Base-by-base conservation (phyloP, 371 early-diverging fungal species). In the Lichtheimia corymbifera region DNA sequence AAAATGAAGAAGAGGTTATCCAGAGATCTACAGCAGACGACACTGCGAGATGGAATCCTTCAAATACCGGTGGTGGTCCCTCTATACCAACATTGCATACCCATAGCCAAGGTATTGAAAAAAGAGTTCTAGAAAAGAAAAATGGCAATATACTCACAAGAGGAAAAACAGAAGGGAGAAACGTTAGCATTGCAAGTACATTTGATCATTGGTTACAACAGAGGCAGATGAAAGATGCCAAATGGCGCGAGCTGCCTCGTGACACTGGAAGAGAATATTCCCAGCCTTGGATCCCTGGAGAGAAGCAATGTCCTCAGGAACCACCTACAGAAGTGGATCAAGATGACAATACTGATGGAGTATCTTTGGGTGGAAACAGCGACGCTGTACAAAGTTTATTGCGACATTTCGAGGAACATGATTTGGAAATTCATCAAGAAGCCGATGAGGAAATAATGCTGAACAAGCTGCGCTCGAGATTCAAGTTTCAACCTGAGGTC, bases 401-500 rank as follows among this genome's bases (percentile, higher is more conserved):
- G 11, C 35, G 35, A 6, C 35, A 35, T 35, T 35, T 35, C 9
- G 35, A 35, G 35, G 35, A 35, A 35, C 35, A 35, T 35, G 35
- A 35, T 35, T 35, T 35, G 35, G 35, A 35, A 11, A 6, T 35
- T 9, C 35, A 35, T 11, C 35, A 35, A 35, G 35, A 35, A 47
- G 4, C 47, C 0, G 47, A 18, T 22, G 17, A 47, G 1, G 22
- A 22, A 11, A 13, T 11, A 18, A 22, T 22, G 22, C 17, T 47
- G 47, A 22, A 47, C 11, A 5, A 22, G 22, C 44, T 22, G 22
- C 28, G 22, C 22, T 13, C 44, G 18, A 12, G 55, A 30, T 63
- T 65, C 43, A 18, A 51, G 6, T 68, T 58, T 28, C 50, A 52
- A n/a, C 22, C 40, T 9, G 41, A 58, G 14, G 24, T 61, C 15